phyloP scores from a whole-genome alignment of 2,329 filamentous ascomycete species.

The Pseudogymnoascus sp. region DNA sequence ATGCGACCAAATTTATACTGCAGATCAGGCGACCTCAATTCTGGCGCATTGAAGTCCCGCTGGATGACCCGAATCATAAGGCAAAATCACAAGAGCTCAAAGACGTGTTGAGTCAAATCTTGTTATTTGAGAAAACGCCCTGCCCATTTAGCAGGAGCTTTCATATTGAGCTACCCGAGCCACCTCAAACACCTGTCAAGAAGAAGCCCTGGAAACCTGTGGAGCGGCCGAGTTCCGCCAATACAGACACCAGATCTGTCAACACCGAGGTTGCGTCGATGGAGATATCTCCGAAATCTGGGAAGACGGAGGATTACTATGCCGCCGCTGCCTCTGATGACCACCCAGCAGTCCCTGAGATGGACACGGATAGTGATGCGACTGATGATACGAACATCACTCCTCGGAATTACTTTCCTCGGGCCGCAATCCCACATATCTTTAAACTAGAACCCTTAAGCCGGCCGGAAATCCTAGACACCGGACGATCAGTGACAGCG shows the following conservation, averaged over 20 bases:
- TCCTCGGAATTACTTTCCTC: slow-evolving; percentile 21
- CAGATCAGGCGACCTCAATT: slow-evolving; percentile 76
- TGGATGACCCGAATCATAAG: slow-evolving; percentile 53
- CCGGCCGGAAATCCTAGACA: slow-evolving; percentile 25
- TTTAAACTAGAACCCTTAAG: slow-evolving; percentile 21
- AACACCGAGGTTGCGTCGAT: neutral
- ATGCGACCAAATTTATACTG: slow-evolving; percentile 73
- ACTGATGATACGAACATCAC: slow-evolving; percentile 23
- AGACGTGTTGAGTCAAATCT: slow-evolving; percentile 57
- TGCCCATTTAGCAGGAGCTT: slow-evolving; percentile 79
- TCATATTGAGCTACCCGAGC: slow-evolving; percentile 62
- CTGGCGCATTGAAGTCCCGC: slow-evolving; percentile 81
- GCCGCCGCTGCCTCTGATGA: neutral
- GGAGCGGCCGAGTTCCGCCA: slow-evolving; percentile 36
- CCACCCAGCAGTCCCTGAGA: neutral
- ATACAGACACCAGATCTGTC: neutral
- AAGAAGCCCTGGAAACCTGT: slow-evolving; percentile 62
- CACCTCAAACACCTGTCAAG: slow-evolving; percentile 53
- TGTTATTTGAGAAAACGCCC: slow-evolving; percentile 79
- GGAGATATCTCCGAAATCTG: neutral
- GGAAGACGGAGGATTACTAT: neutral
- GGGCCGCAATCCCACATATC: slow-evolving; percentile 23
- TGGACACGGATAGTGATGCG: slow-evolving; percentile 19
- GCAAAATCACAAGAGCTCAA: slow-evolving; percentile 59
- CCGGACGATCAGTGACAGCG: slow-evolving; percentile 31